phyloP scores from a whole-genome alignment of 2,329 filamentous ascomycete species.

The Coniochaeta hoffmannii region DNA sequence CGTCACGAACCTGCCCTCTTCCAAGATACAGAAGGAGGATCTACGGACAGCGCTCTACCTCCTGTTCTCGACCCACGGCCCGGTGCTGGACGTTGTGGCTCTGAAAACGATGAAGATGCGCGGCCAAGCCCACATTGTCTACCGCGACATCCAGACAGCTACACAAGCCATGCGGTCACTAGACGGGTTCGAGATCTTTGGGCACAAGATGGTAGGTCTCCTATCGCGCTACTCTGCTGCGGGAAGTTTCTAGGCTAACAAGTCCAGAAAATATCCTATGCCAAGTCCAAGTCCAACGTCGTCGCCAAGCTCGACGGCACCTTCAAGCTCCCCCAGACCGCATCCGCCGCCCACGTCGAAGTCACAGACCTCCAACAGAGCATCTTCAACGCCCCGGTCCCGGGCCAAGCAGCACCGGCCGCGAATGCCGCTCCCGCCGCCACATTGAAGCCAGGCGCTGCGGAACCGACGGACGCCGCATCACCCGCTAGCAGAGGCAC shows the following conservation, averaged over 20 bases:
- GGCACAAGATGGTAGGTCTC: constrained; percentile 69
- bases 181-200: constrained; percentile 80
- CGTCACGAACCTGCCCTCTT: constrained; percentile 73
- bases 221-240: not conserved
- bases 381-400: constrained; percentile 65
- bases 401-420: constrained; percentile 30
- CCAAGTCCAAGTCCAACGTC: constrained; percentile 80
- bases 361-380: constrained; percentile 71
- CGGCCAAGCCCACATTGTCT: constrained; percentile 90
- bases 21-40: constrained; percentile 86
- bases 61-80: constrained; percentile 88
- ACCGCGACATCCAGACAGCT: constrained; percentile 81
- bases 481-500: constrained; percentile 51
- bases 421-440: constrained; percentile 25
- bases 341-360: constrained; percentile 46
- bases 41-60: constrained; percentile 83
- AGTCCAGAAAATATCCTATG: constrained; percentile 77
- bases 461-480: constrained; percentile 40
- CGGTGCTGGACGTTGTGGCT: constrained; percentile 85
- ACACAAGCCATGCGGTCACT: constrained; percentile 89
- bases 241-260: constrained; percentile 11
- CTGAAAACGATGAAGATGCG: constrained; percentile 89
- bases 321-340: constrained; percentile 60
- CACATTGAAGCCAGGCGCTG: not conserved
- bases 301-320: constrained; percentile 89